Conservation (phyloP, 2,329 filamentous ascomycete species). For the Venturiaceae sp. region DNA sequence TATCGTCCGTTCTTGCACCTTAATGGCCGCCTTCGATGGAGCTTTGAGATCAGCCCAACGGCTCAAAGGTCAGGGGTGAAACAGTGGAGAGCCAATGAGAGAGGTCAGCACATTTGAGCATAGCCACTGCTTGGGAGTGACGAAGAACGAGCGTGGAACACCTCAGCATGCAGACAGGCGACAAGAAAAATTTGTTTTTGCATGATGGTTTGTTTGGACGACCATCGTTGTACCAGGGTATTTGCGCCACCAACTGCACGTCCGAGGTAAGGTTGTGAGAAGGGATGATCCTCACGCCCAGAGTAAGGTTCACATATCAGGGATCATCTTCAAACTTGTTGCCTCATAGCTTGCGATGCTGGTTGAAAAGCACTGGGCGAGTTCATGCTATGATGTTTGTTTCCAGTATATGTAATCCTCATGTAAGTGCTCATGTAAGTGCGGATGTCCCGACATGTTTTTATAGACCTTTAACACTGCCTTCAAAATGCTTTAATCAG, state of each 20-base stretch:
- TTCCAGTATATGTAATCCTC: constrained; percentile 2
- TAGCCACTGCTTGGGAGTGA: constrained; percentile 20
- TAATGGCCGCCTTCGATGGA: constrained; percentile 25
- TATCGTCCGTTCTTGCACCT: constrained; percentile 10
- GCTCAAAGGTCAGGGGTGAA: constrained; percentile 27
- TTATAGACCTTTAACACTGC: background rate
- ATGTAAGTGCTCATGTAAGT: background rate
- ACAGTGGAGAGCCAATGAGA: constrained; percentile 26
- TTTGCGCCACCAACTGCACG: constrained; percentile 6
- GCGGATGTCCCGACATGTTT: background rate
- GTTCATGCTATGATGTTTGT: constrained; percentile 5
- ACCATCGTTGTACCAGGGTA: constrained; percentile 5
- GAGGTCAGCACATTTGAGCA: constrained; percentile 15
- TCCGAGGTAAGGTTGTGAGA: constrained; percentile 5
- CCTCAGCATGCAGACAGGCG: constrained; percentile 7
- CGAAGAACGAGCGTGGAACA: constrained; percentile 8
- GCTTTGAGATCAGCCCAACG: constrained; percentile 24
- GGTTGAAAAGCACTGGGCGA: background rate
- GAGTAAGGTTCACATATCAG: constrained; percentile 5
- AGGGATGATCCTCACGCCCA: constrained; percentile 10
- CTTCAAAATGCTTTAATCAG: background rate
- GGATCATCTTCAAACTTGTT: constrained; percentile 5
- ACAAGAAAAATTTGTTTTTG: constrained; percentile 7
- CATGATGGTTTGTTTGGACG: constrained; percentile 8
- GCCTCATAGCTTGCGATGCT: background rate